Evolutionary conservation across 2,329 filamentous ascomycete species (phyloP).

Genomic region (Exophiala phaeomuriformis): DNA sequence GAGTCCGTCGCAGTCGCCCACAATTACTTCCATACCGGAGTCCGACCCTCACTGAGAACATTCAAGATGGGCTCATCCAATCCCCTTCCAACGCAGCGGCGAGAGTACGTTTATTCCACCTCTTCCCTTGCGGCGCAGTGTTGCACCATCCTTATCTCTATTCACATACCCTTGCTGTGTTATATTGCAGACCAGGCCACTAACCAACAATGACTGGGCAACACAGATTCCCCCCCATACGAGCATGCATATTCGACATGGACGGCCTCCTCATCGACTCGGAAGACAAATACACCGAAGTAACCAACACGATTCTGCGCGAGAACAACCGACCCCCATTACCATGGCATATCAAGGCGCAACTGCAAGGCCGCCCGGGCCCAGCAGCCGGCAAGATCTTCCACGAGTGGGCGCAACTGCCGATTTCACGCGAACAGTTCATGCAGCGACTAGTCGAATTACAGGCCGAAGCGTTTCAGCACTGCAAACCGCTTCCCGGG

Average conservation of each 20-base stretch:
- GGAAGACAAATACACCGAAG: slow-evolving; percentile 79
- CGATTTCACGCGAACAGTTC: slow-evolving; percentile 66
- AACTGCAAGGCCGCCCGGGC: slow-evolving; percentile 63
- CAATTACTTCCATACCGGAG: too few species aligned
- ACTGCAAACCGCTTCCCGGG: slow-evolving; percentile 69
- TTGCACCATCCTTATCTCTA: too few species aligned
- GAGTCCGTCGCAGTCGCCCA: too few species aligned
- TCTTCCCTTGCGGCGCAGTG: too few species aligned
- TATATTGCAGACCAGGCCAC: too few species aligned
- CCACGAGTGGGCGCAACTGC: slow-evolving; percentile 76
- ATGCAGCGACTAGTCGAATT: slow-evolving; percentile 51
- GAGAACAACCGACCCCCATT: slow-evolving; percentile 65
- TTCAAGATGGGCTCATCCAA: too few species aligned
- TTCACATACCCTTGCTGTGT: too few species aligned
- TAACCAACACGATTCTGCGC: slow-evolving; percentile 73
- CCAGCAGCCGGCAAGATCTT: slow-evolving; percentile 56
- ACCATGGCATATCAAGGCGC: slow-evolving; percentile 93
- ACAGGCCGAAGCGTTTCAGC: slow-evolving; percentile 66
- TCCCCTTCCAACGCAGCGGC: too few species aligned
- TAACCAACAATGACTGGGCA: too few species aligned
- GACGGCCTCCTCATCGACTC: slow-evolving; percentile 91
- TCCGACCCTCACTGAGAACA: too few species aligned
- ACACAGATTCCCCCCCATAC: slow-evolving; percentile 62
- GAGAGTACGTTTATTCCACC: too few species aligned
- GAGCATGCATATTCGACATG: slow-evolving; percentile 97